Conservation (phyloP, 345 rosid species). For the Pistacia atlantica region DNA sequence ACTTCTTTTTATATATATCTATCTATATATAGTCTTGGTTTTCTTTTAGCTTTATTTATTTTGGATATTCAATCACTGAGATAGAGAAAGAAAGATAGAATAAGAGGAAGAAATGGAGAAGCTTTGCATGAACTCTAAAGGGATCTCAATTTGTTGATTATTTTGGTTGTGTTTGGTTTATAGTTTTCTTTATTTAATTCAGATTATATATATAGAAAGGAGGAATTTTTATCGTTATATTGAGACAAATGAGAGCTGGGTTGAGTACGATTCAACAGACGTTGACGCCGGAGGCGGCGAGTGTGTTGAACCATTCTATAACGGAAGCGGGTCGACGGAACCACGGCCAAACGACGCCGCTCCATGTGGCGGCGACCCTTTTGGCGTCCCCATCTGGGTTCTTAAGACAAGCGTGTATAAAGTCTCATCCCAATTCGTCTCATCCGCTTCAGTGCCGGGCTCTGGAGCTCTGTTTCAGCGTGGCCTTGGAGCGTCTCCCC, state of each 20-base stretch:
- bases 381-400: conserved; percentile 78
- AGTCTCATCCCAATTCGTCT: conserved; percentile 96
- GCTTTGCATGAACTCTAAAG: too few relatives aligned
- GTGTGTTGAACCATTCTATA: conserved; percentile 80
- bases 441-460: conserved; percentile 99
- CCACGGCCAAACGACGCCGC: conserved; percentile 95
- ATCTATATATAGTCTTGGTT: background rate
- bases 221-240: too few relatives aligned
- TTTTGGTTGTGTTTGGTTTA: background rate
- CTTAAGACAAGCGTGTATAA: conserved; percentile 96
- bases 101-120: conserved; percentile 14
- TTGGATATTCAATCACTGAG: conserved; percentile 28
- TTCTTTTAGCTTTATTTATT: conserved; percentile 1
- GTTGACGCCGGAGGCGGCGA: conserved; percentile 95
- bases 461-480: conserved; percentile 97
- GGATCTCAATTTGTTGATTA: too few relatives aligned
- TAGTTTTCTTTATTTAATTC: background rate
- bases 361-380: conserved; percentile 95
- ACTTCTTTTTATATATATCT: background rate
- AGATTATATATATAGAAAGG: too few relatives aligned
- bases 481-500: conserved; percentile 94
- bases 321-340: conserved; percentile 89
- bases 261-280: conserved; percentile 96
- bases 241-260: conserved; percentile 82
- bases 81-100: conserved; percentile 26